phyloP scores from a whole-genome alignment of 2,329 filamentous ascomycete genomes.

The Hypoxylon rubiginosum region DNA sequence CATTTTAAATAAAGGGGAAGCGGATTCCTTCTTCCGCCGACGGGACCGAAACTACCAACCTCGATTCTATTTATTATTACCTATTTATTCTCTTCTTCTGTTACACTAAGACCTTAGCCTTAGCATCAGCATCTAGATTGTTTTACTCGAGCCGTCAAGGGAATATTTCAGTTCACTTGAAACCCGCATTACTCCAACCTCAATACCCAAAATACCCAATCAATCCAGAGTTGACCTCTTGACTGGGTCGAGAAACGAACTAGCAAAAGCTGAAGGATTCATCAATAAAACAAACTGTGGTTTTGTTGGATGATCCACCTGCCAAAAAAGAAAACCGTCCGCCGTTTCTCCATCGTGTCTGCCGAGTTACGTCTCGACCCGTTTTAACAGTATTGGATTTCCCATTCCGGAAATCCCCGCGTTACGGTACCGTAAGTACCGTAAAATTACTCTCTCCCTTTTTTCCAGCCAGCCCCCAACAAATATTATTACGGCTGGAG shows the following conservation, averaged over 20 bases:
- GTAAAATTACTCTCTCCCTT: slow-evolving; percentile 8
- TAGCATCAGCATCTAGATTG: neutral
- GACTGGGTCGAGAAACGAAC: too few species aligned
- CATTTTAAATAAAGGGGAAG: neutral
- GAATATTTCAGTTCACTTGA: neutral
- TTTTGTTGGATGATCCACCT: neutral
- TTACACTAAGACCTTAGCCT: neutral
- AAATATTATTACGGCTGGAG: slow-evolving; percentile 28
- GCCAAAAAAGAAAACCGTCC: neutral
- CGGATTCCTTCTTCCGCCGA: neutral
- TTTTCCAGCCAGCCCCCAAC: slow-evolving; percentile 38
- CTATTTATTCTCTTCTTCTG: neutral
- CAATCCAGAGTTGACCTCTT: neutral
- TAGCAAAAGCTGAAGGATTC: neutral
- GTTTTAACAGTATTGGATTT: slow-evolving; percentile 36
- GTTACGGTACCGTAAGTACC: slow-evolving; percentile 19
- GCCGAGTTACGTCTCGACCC: slow-evolving; percentile 1
- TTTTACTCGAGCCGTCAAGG: neutral
- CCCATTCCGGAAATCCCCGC: slow-evolving; percentile 43
- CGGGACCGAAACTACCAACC: slow-evolving; percentile 1
- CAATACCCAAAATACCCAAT: neutral
- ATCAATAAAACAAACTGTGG: neutral
- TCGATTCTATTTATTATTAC: neutral
- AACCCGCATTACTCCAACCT: neutral
- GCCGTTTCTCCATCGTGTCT: slow-evolving; percentile 21